phyloP scores from a whole-genome alignment of 495 filamentous ascomycete genomes.

The Neurospora sp. region DNA sequence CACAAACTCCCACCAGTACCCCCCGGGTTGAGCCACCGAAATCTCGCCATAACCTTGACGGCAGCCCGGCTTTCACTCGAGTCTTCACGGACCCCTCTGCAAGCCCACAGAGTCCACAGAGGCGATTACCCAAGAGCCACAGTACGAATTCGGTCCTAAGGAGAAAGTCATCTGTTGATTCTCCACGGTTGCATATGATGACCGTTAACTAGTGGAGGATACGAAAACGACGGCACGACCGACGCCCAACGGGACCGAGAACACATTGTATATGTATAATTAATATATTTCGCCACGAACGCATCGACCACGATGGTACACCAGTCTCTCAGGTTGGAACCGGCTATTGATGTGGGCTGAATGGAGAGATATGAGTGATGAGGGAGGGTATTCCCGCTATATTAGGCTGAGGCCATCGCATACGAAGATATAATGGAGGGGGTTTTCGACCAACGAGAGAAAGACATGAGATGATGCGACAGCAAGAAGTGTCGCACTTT shows the following conservation, averaged over 20 bases:
- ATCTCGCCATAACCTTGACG: slow-evolving; percentile 30
- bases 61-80: slow-evolving; percentile 51
- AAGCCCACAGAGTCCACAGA: slow-evolving; percentile 27
- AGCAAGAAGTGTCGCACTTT: not conserved
- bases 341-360: not conserved
- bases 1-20: slow-evolving; percentile 48
- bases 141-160: slow-evolving; percentile 41
- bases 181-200: slow-evolving; percentile 59
- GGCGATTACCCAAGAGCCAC: slow-evolving; percentile 37
- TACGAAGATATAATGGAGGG: not conserved
- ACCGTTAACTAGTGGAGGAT: slow-evolving; percentile 41
- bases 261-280: slow-evolving; percentile 15
- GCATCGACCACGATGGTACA: not conserved
- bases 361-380: not conserved
- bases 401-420: not conserved
- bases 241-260: not conserved
- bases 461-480: not conserved
- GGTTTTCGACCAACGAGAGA: not conserved
- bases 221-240: not conserved
- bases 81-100: slow-evolving; percentile 49
- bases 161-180: slow-evolving; percentile 32
- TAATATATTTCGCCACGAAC: slow-evolving; percentile 1
- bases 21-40: slow-evolving; percentile 24
- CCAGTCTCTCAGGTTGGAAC: not conserved
- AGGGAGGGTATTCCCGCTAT: not conserved